Evolutionary conservation across 1,139 yeast genomes (phyloP), one percentile per base, ranked within the genome.

Genomic region (Blastobotrys ciferrii): DNA sequence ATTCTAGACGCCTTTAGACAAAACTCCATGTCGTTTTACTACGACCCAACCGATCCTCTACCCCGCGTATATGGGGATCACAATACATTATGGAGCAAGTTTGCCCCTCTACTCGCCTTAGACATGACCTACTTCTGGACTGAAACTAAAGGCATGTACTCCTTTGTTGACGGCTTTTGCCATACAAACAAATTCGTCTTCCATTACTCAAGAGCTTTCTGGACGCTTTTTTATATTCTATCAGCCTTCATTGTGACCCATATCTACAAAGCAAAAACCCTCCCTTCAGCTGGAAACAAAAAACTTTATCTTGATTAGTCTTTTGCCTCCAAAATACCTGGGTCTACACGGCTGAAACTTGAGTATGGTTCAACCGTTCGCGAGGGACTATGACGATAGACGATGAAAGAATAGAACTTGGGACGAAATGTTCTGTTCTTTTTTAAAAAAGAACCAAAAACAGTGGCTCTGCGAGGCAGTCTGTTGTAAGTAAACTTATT

Each of bases 91-190:
- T 51, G 47, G 41, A 49, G 44, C 39, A 51, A 51, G 45, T 52
- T 41, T 43, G 49, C 54, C 11, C 59, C 62, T 4, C 32, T 59
- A 20, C 46, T 43, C 9, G 55, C 54, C 23, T 42, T 59, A n/a
- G 61, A 59, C 45, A 52, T 59, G 46, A 46, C 56, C 5, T 56
- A 50, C 37, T 49, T 59, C 33, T 59, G 61, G 60, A 41, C 53
- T 23, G 62, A 59, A 38, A 31, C 43, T 17, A 52, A 46, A 20
- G 62, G 62, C 32, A 55, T 59, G 58, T 59, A 59, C 46, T 55
- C 60, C 18, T 59, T 59, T 53, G 59, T 56, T 4, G 48, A 49
- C 31, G 61, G 60, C 15, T 59, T 59, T 42, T 59, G 62, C 31
- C 62, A 59, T 41, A 46, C 51, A 7, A 43, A 44, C 7, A 40